Base-by-base conservation (phyloP, 169 alveolate genomes). In the Cyclospora cayetanensis region DNA sequence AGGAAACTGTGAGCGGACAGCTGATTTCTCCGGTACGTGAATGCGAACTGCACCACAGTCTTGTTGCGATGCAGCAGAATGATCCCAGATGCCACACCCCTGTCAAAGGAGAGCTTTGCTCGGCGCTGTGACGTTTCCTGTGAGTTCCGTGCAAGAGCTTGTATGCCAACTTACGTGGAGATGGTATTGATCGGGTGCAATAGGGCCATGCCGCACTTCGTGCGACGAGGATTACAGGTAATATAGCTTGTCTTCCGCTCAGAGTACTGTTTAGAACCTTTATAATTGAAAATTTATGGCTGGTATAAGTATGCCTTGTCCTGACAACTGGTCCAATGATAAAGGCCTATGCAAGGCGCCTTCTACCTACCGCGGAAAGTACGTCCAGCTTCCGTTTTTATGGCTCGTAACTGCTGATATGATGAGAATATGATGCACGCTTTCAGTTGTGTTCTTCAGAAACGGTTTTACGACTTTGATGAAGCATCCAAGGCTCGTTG, bases 401-500 rank as follows among this genome's bases (percentile, higher is more conserved):
- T 46, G 60, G 20, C 11, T 46, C 20, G 60, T 46, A 46, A 12
- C 20, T 0, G 20, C 20, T 1, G 60, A 46, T n/a, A n/a, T 22
- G 60, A 1, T 37, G 27, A 0, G 27, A 22, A 1, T 37, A 22
- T 77, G 37, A 9, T 29, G 7, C 50, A 9, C 55, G 37, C 66
- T 11, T 7, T 3, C 34, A 89, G 93, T 60, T 89, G 93, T 27
- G 93, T 76, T 3, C 88, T 82, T 22, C 84, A 89, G 42, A 89
- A 89, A 60, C 70, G 60, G 22, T 89, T 89, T 70, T 25, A 52
- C 5, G 88, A 43, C 39, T 89, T 53, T 42, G 90, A 89, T 41
- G 93, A 89, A 55, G 63, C 93, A 11, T 76, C 93, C 27, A 89
- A 76, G 85, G 74, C 82, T 35, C 76, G 72, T 20, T 89, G 93